phyloP scores from a whole-genome alignment of 78 protist species.

The Acrasis kona region DNA sequence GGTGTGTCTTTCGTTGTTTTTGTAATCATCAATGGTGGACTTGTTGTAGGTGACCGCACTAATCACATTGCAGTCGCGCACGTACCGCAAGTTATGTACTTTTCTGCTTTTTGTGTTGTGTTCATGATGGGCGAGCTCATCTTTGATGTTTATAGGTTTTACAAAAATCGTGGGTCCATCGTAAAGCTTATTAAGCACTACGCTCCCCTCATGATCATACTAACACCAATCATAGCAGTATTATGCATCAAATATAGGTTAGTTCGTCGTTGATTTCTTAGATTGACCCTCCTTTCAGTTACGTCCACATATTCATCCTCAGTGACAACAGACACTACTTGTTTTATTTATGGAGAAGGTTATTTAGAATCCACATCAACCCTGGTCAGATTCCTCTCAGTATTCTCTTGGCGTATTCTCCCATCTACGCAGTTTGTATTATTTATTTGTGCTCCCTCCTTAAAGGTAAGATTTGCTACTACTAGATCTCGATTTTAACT shows the following conservation, averaged over 20 bases:
- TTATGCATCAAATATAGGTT: not conserved
- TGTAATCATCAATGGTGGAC: not conserved
- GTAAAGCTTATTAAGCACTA: no score
- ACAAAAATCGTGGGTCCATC: not conserved
- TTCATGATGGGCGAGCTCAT: not conserved
- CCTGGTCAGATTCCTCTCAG: not conserved
- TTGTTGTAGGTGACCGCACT: not conserved
- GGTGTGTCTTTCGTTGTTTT: not conserved
- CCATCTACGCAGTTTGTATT: not conserved
- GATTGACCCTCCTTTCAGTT: not conserved
- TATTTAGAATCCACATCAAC: not conserved
- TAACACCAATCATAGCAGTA: not conserved
- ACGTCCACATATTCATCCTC: not conserved
- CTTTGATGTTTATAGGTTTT: not conserved
- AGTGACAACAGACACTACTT: not conserved
- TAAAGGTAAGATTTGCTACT: not conserved
- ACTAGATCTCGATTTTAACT: not conserved
- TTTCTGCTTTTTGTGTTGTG: not conserved
- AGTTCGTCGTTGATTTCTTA: not conserved
- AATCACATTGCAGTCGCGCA: not conserved
- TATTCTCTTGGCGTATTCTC: not conserved
- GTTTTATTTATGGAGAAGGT: not conserved
- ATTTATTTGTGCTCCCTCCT: not conserved
- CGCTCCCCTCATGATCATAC: not conserved
- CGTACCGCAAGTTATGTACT: not conserved